Conservation (phyloP, 129 eudicot species). For the Flaveria trinervia region DNA sequence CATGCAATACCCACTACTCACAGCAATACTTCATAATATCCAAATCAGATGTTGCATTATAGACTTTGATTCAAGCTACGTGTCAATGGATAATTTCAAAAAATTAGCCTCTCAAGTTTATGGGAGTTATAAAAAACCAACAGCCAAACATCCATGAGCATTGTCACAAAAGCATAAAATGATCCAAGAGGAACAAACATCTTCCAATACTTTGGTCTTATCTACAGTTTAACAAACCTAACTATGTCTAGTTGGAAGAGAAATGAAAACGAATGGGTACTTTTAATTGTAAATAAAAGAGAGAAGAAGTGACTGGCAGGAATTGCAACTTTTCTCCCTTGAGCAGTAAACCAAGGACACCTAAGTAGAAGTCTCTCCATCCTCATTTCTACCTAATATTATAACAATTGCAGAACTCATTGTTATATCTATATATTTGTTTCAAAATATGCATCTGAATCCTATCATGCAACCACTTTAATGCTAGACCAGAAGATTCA, state of each 20-base stretch:
- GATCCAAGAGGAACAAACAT: slow-evolving; percentile 5
- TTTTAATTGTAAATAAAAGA: neutral
- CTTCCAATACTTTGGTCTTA: neutral
- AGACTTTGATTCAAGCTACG: neutral
- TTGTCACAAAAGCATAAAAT: slow-evolving; percentile 12
- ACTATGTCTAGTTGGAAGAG: neutral
- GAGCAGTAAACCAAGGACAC: neutral
- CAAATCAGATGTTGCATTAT: neutral
- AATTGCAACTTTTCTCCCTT: neutral
- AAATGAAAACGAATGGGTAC: neutral
- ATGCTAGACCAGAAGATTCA: slow-evolving; percentile 15
- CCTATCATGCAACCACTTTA: slow-evolving; percentile 2
- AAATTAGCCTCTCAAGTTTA: neutral
- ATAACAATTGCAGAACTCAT: slow-evolving; percentile 6
- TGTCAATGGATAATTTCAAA: neutral
- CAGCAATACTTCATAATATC: slow-evolving; percentile 6
- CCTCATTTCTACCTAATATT: neutral
- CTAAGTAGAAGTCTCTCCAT: neutral
- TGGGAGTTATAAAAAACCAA: neutral
- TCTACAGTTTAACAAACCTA: slow-evolving; percentile 1
- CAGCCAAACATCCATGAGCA: slow-evolving; percentile 13
- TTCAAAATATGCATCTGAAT: slow-evolving; percentile 4
- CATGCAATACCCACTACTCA: neutral
- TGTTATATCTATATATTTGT: neutral
- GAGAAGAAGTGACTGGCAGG: neutral